Base-by-base conservation (phyloP, 345 rosid genomes). In the Microthlaspi erraticum region DNA sequence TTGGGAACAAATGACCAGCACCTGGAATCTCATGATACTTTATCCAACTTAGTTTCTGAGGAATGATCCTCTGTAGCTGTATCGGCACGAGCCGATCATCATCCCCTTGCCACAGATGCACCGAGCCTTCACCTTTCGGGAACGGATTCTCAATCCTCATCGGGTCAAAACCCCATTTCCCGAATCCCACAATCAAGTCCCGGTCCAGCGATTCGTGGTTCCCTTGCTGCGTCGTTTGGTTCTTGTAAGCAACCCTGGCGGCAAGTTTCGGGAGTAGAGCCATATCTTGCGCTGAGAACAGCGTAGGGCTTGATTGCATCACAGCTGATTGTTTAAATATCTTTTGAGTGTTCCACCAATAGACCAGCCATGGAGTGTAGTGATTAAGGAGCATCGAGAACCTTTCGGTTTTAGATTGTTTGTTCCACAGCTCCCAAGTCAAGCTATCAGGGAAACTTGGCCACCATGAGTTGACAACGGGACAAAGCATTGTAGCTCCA, bases 41-140 rank as follows among this genome's bases (percentile, higher is more conserved):
- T 33, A 88, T 76, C 91, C 89, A 88, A 10, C 80, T 82, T 61
- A 84, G 82, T 62, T 74, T 73, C 74, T 84, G 79, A 26, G 78
- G 77, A 26, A 86, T 76, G 75, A 75, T 80, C 51, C 86, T 78
- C 50, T 86, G 88, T 72, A 88, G 74, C 10, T 52, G 75, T 23
- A 79, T 64, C 1, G 94, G 86, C 19, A 84, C 84, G 0, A 88
- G 65, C 43, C 64, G 12, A 71, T 88, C 94, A 50, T 86, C 81
- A 8, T 83, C 83, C 1, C 91, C 94, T 33, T 86, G 94, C 94
- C 88, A 86, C 37, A 86, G 23, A 37, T 88, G 89, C 13, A 86
- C 81, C 0, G 73, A 80, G 9, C 86, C 83, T 62, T 81, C 83
- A 16, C 64, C 70, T 7, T 84, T 80, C 0, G 88, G 86, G 57